Percentiles rank a stretch among this genome's conserved stretches.
Conservation (phyloP, 2,329 filamentous ascomycete genomes). For the Allantophomopsis cytisporea region DNA sequence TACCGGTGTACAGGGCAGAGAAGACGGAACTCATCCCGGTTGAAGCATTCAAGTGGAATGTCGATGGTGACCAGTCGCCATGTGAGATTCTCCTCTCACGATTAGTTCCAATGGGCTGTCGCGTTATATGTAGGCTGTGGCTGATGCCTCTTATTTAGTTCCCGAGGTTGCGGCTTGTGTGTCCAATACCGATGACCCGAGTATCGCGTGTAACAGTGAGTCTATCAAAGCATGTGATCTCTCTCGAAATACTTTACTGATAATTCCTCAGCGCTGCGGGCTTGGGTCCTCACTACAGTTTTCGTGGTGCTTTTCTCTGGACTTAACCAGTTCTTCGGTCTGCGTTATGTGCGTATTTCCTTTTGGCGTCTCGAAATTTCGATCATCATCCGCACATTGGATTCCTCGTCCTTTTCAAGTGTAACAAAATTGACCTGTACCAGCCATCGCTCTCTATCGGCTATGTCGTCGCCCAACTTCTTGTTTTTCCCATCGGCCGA, state of each 20-base stretch:
- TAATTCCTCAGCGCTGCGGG: slow-evolving; percentile 26
- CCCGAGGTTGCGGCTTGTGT: slow-evolving; percentile 23
- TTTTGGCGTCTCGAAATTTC: background rate
- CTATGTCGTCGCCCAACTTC: slow-evolving; percentile 25
- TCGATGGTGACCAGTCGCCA: slow-evolving; percentile 22
- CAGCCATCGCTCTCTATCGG: slow-evolving; percentile 5
- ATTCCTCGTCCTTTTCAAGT: background rate
- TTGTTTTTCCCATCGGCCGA: slow-evolving; percentile 39
- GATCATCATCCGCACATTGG: background rate
- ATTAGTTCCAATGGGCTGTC: background rate
- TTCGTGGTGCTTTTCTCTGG: slow-evolving; percentile 2
- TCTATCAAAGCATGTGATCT: background rate
- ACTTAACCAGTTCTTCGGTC: slow-evolving; percentile 2
- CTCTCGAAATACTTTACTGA: background rate
- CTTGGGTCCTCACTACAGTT: slow-evolving; percentile 36
- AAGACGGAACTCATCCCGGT: slow-evolving; percentile 18
- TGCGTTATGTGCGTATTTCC: slow-evolving; percentile 1
- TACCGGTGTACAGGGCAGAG: slow-evolving; percentile 10
- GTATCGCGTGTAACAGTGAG: slow-evolving; percentile 18
- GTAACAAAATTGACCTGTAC: background rate
- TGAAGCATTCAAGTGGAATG: slow-evolving; percentile 22
- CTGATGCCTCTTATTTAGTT: slow-evolving; percentile 10
- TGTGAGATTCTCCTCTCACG: slow-evolving; percentile 11
- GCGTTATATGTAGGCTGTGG: slow-evolving; percentile 2
- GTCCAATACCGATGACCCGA: slow-evolving; percentile 17